A percentile compares a stretch with the other conserved stretches of the same genome.
Evolutionary conservation across 768 basidiomycete genomes (phyloP).

Genomic region (Podaxis carcinomalis): DNA sequence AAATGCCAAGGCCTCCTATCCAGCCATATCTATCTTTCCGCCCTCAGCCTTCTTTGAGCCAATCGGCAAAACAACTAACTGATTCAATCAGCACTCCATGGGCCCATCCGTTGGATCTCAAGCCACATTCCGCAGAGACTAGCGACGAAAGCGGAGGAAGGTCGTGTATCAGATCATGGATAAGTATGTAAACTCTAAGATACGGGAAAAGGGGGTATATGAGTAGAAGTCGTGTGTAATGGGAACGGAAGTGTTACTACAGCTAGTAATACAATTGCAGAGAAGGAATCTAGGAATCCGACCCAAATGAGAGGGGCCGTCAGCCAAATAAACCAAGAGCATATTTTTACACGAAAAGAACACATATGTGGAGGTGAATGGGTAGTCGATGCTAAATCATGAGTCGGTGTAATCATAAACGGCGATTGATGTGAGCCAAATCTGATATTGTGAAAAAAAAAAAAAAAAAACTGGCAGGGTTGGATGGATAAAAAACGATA

Average conservation of each 20-base stretch:
- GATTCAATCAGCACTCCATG: neutral
- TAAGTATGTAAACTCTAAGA: neutral
- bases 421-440: too few species aligned
- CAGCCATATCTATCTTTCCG: slow-evolving; percentile 4
- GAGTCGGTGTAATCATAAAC: too few species aligned
- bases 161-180: neutral
- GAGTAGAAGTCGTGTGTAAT: neutral
- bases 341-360: neutral
- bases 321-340: neutral
- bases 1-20: neutral
- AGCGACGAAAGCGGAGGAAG: neutral
- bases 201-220: neutral
- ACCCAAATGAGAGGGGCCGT: neutral
- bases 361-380: too few species aligned
- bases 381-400: too few species aligned
- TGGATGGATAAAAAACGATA: neutral
- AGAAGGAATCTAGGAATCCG: neutral
- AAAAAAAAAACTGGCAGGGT: neutral
- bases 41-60: neutral
- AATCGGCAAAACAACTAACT: neutral
- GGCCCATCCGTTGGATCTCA: neutral
- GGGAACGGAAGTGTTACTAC: neutral
- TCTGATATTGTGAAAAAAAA: neutral
- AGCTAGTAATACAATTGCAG: neutral
- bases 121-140: neutral